Evolutionary conservation across 768 basidiomycete genomes (phyloP).

Genomic region (Amanita jacksonii): DNA sequence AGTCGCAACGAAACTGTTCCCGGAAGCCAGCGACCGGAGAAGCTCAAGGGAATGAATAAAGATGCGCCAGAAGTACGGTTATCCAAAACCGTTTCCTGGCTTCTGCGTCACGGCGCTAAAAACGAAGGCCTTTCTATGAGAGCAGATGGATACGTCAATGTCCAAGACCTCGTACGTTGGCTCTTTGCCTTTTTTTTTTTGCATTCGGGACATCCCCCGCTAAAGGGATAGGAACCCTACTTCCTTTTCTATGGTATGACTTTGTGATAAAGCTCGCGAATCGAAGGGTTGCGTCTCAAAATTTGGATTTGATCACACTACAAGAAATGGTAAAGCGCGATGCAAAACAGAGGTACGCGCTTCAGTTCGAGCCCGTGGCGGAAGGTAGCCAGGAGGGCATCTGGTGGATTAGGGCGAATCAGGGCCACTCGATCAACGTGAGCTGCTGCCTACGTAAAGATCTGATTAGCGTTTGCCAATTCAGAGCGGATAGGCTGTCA

Average conservation of each 20-base stretch:
- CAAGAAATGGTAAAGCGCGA: conserved; percentile 61
- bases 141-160: conserved; percentile 76
- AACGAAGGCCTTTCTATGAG: conserved; percentile 70
- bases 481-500: too few relatives aligned
- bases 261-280: conserved; percentile 43
- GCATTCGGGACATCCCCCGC: too few relatives aligned
- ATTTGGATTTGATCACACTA: conserved; percentile 43
- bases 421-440: conserved; percentile 83
- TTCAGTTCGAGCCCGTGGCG: conserved; percentile 36
- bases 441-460: too few relatives aligned
- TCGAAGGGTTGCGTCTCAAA: conserved; percentile 47
- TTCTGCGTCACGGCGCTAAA: conserved; percentile 85
- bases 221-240: too few relatives aligned
- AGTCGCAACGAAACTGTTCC: neutral
- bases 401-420: conserved; percentile 87
- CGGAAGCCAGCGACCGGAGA: conserved; percentile 15
- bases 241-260: too few relatives aligned
- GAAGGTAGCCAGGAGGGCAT: conserved; percentile 21
- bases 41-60: conserved; percentile 46
- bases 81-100: conserved; percentile 84
- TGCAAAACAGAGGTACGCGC: conserved; percentile 55
- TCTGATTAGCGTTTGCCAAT: too few relatives aligned
- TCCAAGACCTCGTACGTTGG: conserved; percentile 68
- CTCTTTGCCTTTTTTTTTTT: neutral
- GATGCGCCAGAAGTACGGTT: conserved; percentile 63